Percentiles rank a stretch among this genome's conserved stretches.
These are phyloP conservation scores for Podaxis pistillaris DNA, from an alignment of 768 basidiomycete genomes.

Conservation along the genomic window DNA sequence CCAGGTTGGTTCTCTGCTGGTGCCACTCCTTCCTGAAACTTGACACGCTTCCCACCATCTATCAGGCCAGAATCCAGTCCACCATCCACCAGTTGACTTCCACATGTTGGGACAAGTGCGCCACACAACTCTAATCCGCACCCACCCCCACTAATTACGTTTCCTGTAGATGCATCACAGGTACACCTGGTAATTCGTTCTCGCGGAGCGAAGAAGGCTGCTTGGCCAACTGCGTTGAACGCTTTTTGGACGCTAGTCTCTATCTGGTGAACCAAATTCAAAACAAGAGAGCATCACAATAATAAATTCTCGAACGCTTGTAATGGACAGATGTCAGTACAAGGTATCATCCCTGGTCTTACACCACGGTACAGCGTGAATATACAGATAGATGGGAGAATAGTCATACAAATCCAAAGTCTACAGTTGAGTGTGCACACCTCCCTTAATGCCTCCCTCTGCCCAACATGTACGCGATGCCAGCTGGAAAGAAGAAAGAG, in stretches of 20 bases:
- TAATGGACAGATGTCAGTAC: background rate
- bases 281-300: constrained; percentile 29
- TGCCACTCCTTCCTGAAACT: background rate
- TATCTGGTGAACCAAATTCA: constrained; percentile 75
- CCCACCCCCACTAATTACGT: constrained; percentile 1
- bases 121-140: constrained; percentile 17
- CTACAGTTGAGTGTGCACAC: constrained; percentile 17
- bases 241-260: constrained; percentile 86
- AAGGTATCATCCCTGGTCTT: constrained; percentile 19
- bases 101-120: constrained; percentile 92
- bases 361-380: constrained; percentile 11
- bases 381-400: constrained; percentile 11
- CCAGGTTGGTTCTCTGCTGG: constrained; percentile 46
- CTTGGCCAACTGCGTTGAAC: constrained; percentile 85
- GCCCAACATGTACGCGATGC: constrained; percentile 47
- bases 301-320: background rate
- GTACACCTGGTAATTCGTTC: constrained; percentile 75
- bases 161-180: constrained; percentile 68
- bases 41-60: constrained; percentile 15
- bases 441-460: constrained; percentile 18
- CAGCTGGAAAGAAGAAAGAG: constrained; percentile 65
- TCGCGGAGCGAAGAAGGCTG: constrained; percentile 79
- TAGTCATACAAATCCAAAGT: constrained; percentile 11
- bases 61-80: constrained; percentile 53
- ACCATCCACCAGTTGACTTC: constrained; percentile 77